phyloP scores from a whole-genome alignment of 2,329 filamentous ascomycete species.

The Diaporthe ilicicola region DNA sequence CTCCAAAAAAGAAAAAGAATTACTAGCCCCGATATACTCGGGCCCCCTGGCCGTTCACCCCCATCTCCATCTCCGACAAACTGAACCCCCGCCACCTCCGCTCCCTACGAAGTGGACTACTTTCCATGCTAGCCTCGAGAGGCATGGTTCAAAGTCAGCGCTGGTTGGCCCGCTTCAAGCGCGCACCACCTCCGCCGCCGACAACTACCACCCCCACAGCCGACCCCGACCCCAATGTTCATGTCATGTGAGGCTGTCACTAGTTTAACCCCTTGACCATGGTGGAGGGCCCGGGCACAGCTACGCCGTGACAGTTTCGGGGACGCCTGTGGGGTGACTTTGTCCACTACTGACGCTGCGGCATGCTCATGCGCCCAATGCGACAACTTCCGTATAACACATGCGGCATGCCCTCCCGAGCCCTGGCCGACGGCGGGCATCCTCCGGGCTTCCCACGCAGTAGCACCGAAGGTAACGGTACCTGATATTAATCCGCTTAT shows the following conservation, averaged over 20 bases:
- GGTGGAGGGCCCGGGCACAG: too few species aligned
- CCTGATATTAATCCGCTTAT: not conserved
- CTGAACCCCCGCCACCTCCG: constrained; percentile 21
- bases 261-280: not conserved
- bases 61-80: constrained; percentile 8
- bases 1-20: not conserved
- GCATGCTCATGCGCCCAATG: not conserved
- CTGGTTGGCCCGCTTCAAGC: constrained; percentile 24
- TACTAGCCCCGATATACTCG: too few species aligned
- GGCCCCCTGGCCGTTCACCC: too few species aligned
- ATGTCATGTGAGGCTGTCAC: not conserved
- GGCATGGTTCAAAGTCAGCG: not conserved
- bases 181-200: constrained; percentile 27
- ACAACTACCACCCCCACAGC: constrained; percentile 23
- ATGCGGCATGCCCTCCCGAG: not conserved
- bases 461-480: constrained; percentile 6
- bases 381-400: constrained; percentile 7
- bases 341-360: not conserved
- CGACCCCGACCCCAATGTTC: not conserved
- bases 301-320: not conserved
- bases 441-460: not conserved
- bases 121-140: not conserved
- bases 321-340: not conserved
- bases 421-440: not conserved
- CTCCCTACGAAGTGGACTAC: not conserved